These are phyloP conservation scores for Fusarium xyrophilum DNA, from an alignment of 2,329 filamentous ascomycete species.

Conservation along the genomic window DNA sequence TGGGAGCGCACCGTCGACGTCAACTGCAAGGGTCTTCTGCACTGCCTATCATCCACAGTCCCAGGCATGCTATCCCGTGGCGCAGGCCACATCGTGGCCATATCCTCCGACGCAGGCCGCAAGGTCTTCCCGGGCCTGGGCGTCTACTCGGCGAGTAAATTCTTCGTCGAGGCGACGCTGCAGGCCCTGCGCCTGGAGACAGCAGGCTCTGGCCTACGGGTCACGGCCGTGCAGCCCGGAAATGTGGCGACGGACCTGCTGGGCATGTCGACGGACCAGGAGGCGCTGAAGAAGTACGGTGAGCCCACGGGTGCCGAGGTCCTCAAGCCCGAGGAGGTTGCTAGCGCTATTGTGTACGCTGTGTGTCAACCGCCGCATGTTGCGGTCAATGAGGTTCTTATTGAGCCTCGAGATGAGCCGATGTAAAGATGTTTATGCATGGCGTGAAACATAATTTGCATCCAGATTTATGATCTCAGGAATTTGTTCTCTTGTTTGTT, in stretches of 20 bases:
- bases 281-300: conserved; percentile 80
- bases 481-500: conserved; percentile 18
- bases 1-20: conserved; percentile 86
- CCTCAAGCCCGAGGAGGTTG: conserved; percentile 75
- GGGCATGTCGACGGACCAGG: conserved; percentile 75
- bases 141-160: conserved; percentile 83
- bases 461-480: conserved; percentile 28
- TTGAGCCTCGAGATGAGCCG: conserved; percentile 79
- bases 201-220: conserved; percentile 73
- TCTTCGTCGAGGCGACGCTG: conserved; percentile 85
- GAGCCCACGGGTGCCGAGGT: conserved; percentile 78
- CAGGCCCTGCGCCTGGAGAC: conserved; percentile 78
- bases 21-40: conserved; percentile 82
- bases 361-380: conserved; percentile 77
- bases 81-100: conserved; percentile 76
- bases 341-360: conserved; percentile 75
- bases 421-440: conserved; percentile 54
- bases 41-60: conserved; percentile 73
- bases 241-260: conserved; percentile 78
- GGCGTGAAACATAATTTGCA: not conserved
- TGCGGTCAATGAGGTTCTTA: conserved; percentile 79
- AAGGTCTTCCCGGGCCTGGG: conserved; percentile 83
- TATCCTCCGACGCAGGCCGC: conserved; percentile 81
- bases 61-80: conserved; percentile 75
- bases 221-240: conserved; percentile 78